Base-by-base conservation (phyloP, 192 early-diverging fungal genomes). In the Podila epicladia region DNA sequence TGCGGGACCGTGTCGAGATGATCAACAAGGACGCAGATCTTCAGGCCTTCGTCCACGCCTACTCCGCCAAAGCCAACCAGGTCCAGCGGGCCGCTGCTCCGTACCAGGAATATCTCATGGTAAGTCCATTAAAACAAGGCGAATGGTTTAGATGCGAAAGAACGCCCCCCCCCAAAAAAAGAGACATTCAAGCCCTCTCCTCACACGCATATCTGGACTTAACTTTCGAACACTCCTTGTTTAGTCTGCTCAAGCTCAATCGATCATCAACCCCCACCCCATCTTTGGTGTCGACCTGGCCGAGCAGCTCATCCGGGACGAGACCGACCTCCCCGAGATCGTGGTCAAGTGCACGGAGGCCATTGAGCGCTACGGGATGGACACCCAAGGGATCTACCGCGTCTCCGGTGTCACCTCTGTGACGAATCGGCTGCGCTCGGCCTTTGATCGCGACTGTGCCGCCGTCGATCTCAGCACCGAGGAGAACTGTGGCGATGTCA, bases 301-400 rank as follows among this genome's bases (percentile, higher is more conserved):
- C 26, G 80, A 79, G 50, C 88, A 93, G 68, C 85, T 94, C 65
- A 88, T 89, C 45, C 89, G 95, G 60, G 95, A 97, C 67, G 82
- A 85, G 35, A 71, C 86, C 17, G 90, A 90, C 38, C 84, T 97
- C 17, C 98, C 98, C 17, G 64, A 87, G 28, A 90, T 98, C 53
- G 86, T 99, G 3, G 75, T 82, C 35, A 94, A 94, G 58, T 97
- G 94, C 64, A 90, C 94, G 5, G 86, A 94, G 51, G 91, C 91
- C 19, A 90, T 99, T 32, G 98, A 99, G 82, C 74, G 83, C n/a
- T 87, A 88, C 69, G 91, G 93, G 1, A 67, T 95, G 58, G 85
- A 91, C 29, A 91, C 87, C n/a, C 86, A 91, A 22, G 97, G 98
- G 7, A 88, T 99, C 11, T 99, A 99, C 82, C 92, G 98, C 13